Conservation (phyloP, 371 early-diverging fungal species). For the Apophysomyces trapeziformis region DNA sequence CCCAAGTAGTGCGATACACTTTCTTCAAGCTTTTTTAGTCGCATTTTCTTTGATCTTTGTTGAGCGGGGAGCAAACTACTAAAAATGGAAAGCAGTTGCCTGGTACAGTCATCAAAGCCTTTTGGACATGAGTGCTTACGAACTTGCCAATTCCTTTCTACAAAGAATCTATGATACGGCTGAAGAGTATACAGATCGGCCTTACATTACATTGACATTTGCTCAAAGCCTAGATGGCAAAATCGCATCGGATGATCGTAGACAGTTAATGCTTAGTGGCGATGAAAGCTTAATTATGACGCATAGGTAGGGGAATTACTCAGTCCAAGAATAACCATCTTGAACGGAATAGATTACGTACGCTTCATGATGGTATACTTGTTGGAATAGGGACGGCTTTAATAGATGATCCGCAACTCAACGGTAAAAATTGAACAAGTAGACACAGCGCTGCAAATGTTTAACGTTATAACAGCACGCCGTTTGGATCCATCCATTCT, state of each 20-base stretch:
- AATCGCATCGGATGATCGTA: constrained; percentile 65
- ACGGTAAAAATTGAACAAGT: constrained; percentile 40
- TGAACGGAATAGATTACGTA: constrained; percentile 60
- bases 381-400: constrained; percentile 89
- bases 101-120: too few relatives aligned
- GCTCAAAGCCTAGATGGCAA: constrained; percentile 93
- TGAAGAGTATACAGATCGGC: neutral
- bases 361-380: constrained; percentile 81
- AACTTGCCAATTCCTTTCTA: neutral
- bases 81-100: too few relatives aligned
- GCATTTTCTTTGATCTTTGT: too few relatives aligned
- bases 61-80: too few relatives aligned
- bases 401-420: constrained; percentile 87
- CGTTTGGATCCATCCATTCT: constrained; percentile 22
- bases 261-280: constrained; percentile 73
- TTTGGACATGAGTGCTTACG: neutral
- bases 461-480: constrained; percentile 22
- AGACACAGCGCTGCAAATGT: neutral
- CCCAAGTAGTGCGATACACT: too few relatives aligned
- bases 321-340: neutral
- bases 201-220: constrained; percentile 75
- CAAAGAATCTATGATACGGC: neutral
- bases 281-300: constrained; percentile 81
- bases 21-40: too few relatives aligned
- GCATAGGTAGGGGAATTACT: constrained; percentile 53